Evolutionary conservation across 148 eudicot species (phyloP).

Genomic region (Heliamphora exappendiculata): DNA sequence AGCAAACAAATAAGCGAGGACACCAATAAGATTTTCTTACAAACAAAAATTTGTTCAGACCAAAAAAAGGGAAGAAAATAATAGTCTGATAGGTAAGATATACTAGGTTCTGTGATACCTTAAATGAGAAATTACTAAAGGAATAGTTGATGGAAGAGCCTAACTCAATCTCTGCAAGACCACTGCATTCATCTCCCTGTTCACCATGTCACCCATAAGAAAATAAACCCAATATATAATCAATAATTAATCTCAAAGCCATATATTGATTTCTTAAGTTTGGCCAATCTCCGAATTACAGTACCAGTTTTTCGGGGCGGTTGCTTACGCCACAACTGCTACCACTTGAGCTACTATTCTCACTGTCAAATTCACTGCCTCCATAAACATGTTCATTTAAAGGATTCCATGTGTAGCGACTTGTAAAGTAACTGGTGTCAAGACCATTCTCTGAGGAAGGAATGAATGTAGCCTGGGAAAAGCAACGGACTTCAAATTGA

Average conservation of each 20-base stretch:
- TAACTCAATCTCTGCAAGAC: slow-evolving; percentile 67
- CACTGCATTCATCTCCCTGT: slow-evolving; percentile 80
- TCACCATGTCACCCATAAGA: slow-evolving; percentile 2
- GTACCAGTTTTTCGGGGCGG: slow-evolving; percentile 83
- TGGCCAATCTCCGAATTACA: no score
- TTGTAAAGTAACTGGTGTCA: slow-evolving; percentile 93
- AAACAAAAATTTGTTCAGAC: no score
- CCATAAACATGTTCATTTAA: slow-evolving; percentile 74
- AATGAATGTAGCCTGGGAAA: slow-evolving; percentile 90
- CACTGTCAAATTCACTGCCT: slow-evolving; percentile 76
- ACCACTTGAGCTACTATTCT: slow-evolving; percentile 70
- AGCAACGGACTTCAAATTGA: slow-evolving; percentile 1
- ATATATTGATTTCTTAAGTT: not conserved
- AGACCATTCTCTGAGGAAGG: slow-evolving; percentile 86
- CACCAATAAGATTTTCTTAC: not conserved
- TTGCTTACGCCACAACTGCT: slow-evolving; percentile 74
- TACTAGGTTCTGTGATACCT: slow-evolving; percentile 40
- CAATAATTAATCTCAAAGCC: not conserved
- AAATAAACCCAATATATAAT: not conserved
- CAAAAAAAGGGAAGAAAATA: no score
- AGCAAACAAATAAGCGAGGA: not conserved
- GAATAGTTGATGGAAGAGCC: slow-evolving; percentile 67
- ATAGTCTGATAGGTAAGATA: no score
- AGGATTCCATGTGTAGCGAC: slow-evolving; percentile 86
- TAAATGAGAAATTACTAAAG: slow-evolving; percentile 96